A percentile compares a stretch with the other conserved stretches of the same genome.
Conservation (phyloP, 1,139 yeast genomes). For the Yamadazyma kanchanaburiensis region DNA sequence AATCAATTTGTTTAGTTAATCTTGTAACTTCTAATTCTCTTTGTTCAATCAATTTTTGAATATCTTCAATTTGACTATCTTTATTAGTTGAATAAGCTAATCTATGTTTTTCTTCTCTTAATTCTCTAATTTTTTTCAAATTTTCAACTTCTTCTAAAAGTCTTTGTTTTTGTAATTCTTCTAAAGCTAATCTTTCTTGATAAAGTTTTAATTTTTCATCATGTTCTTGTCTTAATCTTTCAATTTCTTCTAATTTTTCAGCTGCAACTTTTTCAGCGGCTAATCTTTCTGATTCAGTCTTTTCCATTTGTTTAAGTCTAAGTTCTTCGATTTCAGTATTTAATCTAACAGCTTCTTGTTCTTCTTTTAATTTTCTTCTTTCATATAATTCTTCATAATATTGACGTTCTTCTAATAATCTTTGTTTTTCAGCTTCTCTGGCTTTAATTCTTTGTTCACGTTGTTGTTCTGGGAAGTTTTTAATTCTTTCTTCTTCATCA, state of each 20-base stretch:
- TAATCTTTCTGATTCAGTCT: conserved; percentile 24
- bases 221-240: conserved; percentile 33
- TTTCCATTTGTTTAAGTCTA: conserved; percentile 19
- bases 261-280: conserved; percentile 34
- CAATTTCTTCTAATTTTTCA: conserved; percentile 30
- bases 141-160: conserved; percentile 37
- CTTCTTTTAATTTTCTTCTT: conserved; percentile 24
- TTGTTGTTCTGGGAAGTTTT: conserved; percentile 25
- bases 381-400: conserved; percentile 24
- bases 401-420: conserved; percentile 23
- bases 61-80: conserved; percentile 24
- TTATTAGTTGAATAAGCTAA: conserved; percentile 25
- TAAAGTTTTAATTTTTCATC: conserved; percentile 27
- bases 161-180: conserved; percentile 34
- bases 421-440: conserved; percentile 26
- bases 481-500: conserved; percentile 17
- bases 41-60: conserved; percentile 33
- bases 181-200: conserved; percentile 31
- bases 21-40: conserved; percentile 35
- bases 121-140: conserved; percentile 34
- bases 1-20: conserved; percentile 32
- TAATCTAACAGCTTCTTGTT: conserved; percentile 22
- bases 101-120: conserved; percentile 37
- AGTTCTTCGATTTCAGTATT: conserved; percentile 31
- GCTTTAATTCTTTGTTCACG: conserved; percentile 22